Conservation (phyloP, 176 grass and related monocot species). For the Carex pumila region DNA sequence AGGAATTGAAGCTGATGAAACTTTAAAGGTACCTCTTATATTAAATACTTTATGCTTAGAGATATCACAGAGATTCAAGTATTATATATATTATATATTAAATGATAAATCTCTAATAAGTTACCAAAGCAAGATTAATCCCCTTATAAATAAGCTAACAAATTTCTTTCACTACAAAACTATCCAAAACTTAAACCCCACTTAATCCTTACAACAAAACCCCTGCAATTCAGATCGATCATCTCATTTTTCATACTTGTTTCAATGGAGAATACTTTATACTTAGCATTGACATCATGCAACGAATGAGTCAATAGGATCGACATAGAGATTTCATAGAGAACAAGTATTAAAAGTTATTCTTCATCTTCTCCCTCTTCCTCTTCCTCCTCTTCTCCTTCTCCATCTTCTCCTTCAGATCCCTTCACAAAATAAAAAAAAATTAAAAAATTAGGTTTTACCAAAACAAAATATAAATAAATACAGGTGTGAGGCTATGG, state of each 20-base stretch:
- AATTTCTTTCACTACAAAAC: background rate
- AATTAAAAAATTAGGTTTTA: too few relatives aligned
- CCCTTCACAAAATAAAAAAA: background rate
- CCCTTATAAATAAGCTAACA: background rate
- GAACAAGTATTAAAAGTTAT: conserved; percentile 15
- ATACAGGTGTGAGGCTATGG: too few relatives aligned
- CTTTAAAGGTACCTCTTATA: too few relatives aligned
- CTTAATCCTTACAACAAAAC: background rate
- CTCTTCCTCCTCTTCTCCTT: conserved; percentile 23
- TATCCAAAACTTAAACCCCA: background rate
- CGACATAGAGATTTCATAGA: background rate
- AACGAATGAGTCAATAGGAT: background rate
- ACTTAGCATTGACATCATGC: background rate
- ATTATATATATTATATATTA: conserved; percentile 2
- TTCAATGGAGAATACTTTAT: conserved; percentile 3
- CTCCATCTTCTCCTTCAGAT: conserved; percentile 42
- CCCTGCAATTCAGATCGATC: background rate
- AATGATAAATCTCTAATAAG: background rate
- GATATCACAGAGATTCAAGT: background rate
- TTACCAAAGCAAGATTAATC: background rate
- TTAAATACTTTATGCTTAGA: too few relatives aligned
- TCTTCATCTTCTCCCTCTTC: conserved; percentile 38
- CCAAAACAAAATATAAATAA: too few relatives aligned
- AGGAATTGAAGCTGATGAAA: too few relatives aligned
- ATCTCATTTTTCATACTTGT: background rate